Evolutionary conservation across 2,329 filamentous ascomycete genomes (phyloP), one percentile per base, ranked within the genome.

Genomic region (Tolypocladium ovalisporum): DNA sequence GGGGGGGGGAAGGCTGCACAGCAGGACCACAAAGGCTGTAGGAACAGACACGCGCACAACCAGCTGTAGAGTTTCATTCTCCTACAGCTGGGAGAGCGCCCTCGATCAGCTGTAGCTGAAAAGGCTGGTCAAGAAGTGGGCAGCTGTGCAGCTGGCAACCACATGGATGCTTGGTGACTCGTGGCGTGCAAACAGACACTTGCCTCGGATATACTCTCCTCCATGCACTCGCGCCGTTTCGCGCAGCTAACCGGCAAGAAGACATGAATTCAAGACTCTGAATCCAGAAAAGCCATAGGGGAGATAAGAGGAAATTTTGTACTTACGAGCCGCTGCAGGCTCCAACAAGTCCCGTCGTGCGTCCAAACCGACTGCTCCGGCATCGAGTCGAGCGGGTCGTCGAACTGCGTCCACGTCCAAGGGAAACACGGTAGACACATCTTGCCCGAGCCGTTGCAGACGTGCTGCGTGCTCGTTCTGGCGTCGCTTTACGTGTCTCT

Each of bases 391-490:
- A 72, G 55, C 6, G 71, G 66, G 58, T 74, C 71, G 59, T 77
- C 73, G 36, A 76, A 74, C 59, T 81, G 77, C 65, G 66, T 77
- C 72, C 67, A 79, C 59, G 66, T 79, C 77, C 66, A 76, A 0
- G 78, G 74, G 67, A 80, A 81, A 64, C 77, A 80, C 6, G 76
- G 74, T n/a, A 81, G 70, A 63, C 80, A 83, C 79, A 83, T 49
- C 13, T 29, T 37, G 22, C 12, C 19, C 3, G 27, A 47, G 15
- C 13, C 9, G 9, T 3, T 34, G 35, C 24, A 12, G 13, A 22
- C 9, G 17, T 17, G 22, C 8, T 29, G n/a, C 9, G 29, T 24
- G 32, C 34, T 49, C 47, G 17, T 8, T 19, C 8, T 17, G 17
- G 9, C 15, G 19, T 32, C 47, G 10, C 2, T 32, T 34, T n/a